phyloP scores from a whole-genome alignment of 305 asterid genomes.

The Fraxinus floribunda region DNA sequence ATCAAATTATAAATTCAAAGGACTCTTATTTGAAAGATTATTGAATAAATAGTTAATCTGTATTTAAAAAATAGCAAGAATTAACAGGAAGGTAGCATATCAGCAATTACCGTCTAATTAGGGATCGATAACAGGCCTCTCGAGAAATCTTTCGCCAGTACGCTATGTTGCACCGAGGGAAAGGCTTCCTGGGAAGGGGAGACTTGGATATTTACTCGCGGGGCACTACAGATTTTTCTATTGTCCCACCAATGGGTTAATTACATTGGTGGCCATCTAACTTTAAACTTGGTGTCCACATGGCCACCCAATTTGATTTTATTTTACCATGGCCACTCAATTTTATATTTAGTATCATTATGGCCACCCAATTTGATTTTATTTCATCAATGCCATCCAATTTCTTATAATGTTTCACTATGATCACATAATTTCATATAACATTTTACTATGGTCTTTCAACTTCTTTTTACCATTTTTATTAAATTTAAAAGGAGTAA shows the following conservation, averaged over 20 bases:
- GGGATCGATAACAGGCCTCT: conserved; percentile 1
- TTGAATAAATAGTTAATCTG: neutral
- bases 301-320: no score
- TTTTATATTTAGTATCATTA: no score
- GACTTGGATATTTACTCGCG: neutral
- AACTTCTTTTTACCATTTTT: no score
- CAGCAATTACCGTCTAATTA: neutral
- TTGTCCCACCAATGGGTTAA: neutral
- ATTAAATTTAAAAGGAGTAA: no score
- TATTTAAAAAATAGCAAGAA: neutral
- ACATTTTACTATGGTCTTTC: no score
- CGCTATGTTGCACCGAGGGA: neutral
- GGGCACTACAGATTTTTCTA: neutral
- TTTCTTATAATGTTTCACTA: no score
- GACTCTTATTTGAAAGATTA: neutral
- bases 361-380: no score
- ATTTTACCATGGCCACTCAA: no score
- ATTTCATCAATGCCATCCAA: no score
- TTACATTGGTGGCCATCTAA: no score
- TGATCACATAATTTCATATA: no score
- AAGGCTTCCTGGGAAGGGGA: neutral
- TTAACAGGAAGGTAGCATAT: neutral
- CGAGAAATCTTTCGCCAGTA: neutral
- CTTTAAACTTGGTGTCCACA: no score
- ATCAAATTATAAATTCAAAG: neutral